A percentile compares a stretch with the other conserved stretches of the same genome.
Conservation (phyloP, 2,329 filamentous ascomycete species). For the Onygenales sp. region DNA sequence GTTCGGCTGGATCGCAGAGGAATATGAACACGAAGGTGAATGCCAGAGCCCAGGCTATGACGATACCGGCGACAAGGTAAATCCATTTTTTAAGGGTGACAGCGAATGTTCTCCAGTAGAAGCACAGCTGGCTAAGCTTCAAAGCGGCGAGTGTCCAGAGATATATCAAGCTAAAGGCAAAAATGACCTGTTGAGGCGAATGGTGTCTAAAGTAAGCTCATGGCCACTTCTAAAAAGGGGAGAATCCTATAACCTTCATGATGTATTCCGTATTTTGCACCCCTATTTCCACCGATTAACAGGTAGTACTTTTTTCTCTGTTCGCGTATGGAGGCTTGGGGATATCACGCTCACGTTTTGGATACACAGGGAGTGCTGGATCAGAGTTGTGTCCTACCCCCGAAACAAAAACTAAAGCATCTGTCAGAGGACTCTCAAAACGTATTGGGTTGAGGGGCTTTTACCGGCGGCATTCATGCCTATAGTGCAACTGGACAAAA, state of each 20-base stretch:
- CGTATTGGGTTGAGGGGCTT: neutral
- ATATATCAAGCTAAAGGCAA: neutral
- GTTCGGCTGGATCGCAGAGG: neutral
- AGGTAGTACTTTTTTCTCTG: neutral
- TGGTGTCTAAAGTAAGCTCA: neutral
- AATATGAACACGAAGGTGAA: conserved; percentile 2
- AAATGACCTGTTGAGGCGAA: neutral
- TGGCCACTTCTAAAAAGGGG: neutral
- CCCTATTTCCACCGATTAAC: neutral
- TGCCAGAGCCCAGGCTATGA: neutral
- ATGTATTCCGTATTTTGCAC: neutral
- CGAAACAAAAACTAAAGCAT: neutral
- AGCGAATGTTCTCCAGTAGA: conserved; percentile 1
- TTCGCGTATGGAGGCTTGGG: neutral
- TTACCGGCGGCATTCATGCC: neutral
- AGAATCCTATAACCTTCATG: neutral
- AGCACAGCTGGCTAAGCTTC: conserved; percentile 3
- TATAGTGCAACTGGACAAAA: neutral
- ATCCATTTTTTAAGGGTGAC: neutral
- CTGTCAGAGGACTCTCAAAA: neutral
- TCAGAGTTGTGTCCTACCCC: neutral
- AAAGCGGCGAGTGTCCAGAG: neutral
- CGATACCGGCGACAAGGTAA: neutral
- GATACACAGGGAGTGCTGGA: neutral
- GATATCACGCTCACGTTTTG: neutral